Conservation (phyloP, 768 basidiomycete species). For the Xanthoconium stramineum region DNA sequence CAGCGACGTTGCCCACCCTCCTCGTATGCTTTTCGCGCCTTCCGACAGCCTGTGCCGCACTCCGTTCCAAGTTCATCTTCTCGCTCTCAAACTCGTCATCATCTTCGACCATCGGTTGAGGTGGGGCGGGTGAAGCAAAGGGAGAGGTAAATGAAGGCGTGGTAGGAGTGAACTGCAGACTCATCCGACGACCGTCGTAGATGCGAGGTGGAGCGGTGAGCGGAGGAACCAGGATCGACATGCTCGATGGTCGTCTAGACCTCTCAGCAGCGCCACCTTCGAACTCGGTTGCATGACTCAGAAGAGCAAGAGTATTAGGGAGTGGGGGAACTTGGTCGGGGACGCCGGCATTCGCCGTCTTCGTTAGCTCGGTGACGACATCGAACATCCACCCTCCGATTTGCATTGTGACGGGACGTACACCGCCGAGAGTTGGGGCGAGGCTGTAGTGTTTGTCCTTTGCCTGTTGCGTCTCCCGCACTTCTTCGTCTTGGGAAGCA, state of each 20-base stretch:
- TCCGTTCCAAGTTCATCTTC: conserved; percentile 40
- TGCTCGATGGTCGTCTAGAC: conserved; percentile 27
- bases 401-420: conserved; percentile 49
- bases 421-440: conserved; percentile 29
- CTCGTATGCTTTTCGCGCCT: conserved; percentile 31
- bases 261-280: conserved; percentile 21
- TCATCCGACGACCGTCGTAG: conserved; percentile 34
- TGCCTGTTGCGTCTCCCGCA: conserved; percentile 21
- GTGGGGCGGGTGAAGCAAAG: conserved; percentile 5
- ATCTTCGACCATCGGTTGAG: conserved; percentile 28
- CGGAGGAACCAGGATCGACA: conserved; percentile 38
- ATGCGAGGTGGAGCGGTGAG: conserved; percentile 29
- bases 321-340: conserved; percentile 11
- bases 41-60: conserved; percentile 37
- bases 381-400: conserved; percentile 87
- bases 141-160: conserved; percentile 40
- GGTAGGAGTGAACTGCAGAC: conserved; percentile 66
- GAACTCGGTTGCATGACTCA: conserved; percentile 23
- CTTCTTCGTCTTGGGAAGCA: conserved; percentile 45
- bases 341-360: conserved; percentile 11
- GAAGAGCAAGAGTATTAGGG: conserved; percentile 15
- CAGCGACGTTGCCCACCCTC: not conserved
- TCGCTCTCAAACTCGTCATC: conserved; percentile 45
- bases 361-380: conserved; percentile 64
- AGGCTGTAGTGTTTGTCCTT: conserved; percentile 43